These are phyloP conservation scores for Euphorbia lathyris DNA, from an alignment of 345 rosid genomes.

Conservation along the genomic window DNA sequence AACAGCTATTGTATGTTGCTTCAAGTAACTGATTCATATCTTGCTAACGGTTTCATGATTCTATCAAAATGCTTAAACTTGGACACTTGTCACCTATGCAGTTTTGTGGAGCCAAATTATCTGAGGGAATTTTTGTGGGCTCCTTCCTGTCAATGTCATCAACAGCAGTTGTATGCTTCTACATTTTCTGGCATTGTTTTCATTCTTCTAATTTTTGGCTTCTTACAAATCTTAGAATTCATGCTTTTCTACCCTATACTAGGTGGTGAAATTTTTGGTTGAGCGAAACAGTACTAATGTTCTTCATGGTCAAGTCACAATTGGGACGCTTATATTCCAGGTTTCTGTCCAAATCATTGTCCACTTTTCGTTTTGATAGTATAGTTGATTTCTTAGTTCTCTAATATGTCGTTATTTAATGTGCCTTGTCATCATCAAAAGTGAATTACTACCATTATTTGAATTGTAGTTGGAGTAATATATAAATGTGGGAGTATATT, in stretches of 20 bases:
- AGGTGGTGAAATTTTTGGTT: slow-evolving; percentile 94
- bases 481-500: background rate
- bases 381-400: too few relatives aligned
- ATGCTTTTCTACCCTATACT: slow-evolving; percentile 21
- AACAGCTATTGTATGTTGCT: slow-evolving; percentile 59
- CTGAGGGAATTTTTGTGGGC: slow-evolving; percentile 95
- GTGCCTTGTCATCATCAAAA: background rate
- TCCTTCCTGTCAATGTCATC: slow-evolving; percentile 97
- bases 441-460: background rate
- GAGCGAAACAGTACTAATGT: slow-evolving; percentile 69
- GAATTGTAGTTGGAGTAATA: background rate
- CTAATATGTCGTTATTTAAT: background rate
- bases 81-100: slow-evolving; percentile 36
- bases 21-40: slow-evolving; percentile 9
- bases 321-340: slow-evolving; percentile 97
- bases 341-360: too few relatives aligned
- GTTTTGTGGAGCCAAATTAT: slow-evolving; percentile 94
- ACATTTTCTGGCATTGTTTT: slow-evolving; percentile 9
- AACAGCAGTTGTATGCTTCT: slow-evolving; percentile 82
- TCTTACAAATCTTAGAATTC: slow-evolving; percentile 8
- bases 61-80: slow-evolving; percentile 16
- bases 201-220: slow-evolving; percentile 8
- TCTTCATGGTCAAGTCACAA: slow-evolving; percentile 96
- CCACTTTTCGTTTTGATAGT: too few relatives aligned
- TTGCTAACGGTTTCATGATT: slow-evolving; percentile 10